Evolutionary conservation across 306 rosid species (phyloP).

Genomic region (Biancaea sappan): DNA sequence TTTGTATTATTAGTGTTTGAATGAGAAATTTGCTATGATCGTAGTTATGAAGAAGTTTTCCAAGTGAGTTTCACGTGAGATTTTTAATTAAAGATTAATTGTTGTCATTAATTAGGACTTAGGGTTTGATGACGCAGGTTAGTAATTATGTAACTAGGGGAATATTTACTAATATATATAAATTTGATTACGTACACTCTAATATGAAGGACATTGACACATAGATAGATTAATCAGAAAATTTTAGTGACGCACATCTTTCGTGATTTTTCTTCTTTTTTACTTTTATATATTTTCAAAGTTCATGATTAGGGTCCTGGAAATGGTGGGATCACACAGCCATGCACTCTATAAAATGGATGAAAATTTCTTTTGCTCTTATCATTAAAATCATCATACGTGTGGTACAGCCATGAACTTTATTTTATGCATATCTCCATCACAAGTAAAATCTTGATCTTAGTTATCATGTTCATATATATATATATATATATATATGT

Average conservation of each 20-base stretch:
- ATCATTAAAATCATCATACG: not conserved
- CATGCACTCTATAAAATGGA: not conserved
- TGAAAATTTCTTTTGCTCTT: not conserved
- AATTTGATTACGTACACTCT: not conserved
- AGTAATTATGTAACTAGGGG: not conserved
- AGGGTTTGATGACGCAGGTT: not conserved
- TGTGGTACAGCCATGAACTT: too few relatives aligned
- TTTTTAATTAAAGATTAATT: not conserved
- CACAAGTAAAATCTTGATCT: too few relatives aligned
- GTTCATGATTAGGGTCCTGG: not conserved
- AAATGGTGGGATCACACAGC: not conserved
- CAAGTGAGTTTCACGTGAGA: not conserved
- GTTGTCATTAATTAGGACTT: too few relatives aligned
- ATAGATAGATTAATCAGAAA: not conserved
- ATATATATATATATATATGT: too few relatives aligned
- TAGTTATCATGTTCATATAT: too few relatives aligned
- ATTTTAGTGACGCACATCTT: not conserved
- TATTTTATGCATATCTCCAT: too few relatives aligned
- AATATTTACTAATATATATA: not conserved
- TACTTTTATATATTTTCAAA: not conserved
- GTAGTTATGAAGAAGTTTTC: not conserved
- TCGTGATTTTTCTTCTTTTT: not conserved
- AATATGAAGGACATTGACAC: not conserved
- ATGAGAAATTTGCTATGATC: not conserved
- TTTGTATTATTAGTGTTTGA: not conserved